Evolutionary conservation across 768 basidiomycete species (phyloP).

Genomic region (Phaffia tasmanica): DNA sequence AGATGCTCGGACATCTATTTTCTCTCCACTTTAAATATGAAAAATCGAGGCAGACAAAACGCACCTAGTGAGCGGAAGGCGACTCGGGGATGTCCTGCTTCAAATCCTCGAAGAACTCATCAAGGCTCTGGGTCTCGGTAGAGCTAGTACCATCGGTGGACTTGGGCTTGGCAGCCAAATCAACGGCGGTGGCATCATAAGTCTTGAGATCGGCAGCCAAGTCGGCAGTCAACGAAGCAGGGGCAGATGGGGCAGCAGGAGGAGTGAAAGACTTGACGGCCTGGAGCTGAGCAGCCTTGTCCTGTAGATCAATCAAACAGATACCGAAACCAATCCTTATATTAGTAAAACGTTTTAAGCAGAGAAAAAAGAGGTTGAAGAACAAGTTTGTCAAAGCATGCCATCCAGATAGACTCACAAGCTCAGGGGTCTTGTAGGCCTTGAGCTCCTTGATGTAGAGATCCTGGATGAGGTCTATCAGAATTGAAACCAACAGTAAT

Average conservation of each 20-base stretch:
- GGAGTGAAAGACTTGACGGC: conserved; percentile 68
- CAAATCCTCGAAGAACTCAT: no score
- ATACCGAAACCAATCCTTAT: background rate
- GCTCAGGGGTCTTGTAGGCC: conserved; percentile 65
- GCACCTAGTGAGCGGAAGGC: no score
- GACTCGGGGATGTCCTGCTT: no score
- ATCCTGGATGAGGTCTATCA: conserved; percentile 79
- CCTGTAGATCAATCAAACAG: conserved; percentile 43
- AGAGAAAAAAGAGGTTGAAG: background rate
- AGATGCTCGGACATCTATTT: no score
- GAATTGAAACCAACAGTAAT: no score
- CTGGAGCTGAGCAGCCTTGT: conserved; percentile 81
- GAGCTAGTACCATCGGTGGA: conserved; percentile 36
- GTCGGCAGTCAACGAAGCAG: conserved; percentile 57
- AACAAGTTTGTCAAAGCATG: background rate
- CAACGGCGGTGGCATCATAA: conserved; percentile 73
- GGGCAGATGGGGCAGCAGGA: conserved; percentile 63
- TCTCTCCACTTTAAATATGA: no score
- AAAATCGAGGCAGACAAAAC: no score
- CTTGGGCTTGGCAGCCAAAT: conserved; percentile 35
- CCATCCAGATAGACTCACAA: conserved; percentile 45
- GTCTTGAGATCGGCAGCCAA: conserved; percentile 74
- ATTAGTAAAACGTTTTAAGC: background rate
- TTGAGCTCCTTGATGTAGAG: conserved; percentile 83
- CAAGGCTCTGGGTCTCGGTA: no score